A percentile compares a stretch with the other conserved stretches of the same genome.
phyloP scores from a whole-genome alignment of 495 filamentous ascomycete species.

The Lasiosphaeris hirsuta region DNA sequence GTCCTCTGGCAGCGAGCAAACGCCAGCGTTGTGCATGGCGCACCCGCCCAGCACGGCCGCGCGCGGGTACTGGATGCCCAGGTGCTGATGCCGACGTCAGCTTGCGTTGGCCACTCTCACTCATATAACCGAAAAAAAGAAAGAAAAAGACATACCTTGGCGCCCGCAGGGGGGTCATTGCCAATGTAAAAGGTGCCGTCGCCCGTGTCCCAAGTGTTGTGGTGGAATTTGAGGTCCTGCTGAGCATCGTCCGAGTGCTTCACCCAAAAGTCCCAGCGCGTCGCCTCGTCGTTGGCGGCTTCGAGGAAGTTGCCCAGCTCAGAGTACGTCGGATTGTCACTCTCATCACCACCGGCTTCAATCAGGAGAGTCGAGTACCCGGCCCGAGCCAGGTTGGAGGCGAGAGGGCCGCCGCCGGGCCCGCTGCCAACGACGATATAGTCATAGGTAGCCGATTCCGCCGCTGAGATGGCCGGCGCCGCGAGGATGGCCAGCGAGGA shows the following conservation, averaged over 20 bases:
- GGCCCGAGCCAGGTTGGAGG: conserved; percentile 51
- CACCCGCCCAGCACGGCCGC: conserved; percentile 32
- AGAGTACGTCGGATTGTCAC: conserved; percentile 27
- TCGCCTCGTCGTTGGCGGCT: conserved; percentile 27
- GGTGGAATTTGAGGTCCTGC: conserved; percentile 25
- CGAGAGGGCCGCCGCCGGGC: conserved; percentile 56
- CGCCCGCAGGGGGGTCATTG: conserved; percentile 29
- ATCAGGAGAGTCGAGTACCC: conserved; percentile 54
- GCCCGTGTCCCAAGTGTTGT: conserved; percentile 31
- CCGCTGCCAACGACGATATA: conserved; percentile 60
- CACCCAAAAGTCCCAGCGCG: conserved; percentile 41
- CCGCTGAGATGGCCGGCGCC: background rate
- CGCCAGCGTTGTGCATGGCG: conserved; percentile 29
- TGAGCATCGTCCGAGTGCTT: conserved; percentile 34
- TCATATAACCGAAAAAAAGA: too few species aligned
- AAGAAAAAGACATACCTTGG: conserved; percentile 13
- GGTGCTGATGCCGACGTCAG: background rate
- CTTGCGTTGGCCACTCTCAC: too few species aligned
- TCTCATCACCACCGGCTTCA: conserved; percentile 57
- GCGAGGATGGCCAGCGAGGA: background rate
- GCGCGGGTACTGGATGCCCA: conserved; percentile 35
- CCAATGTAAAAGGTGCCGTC: conserved; percentile 33
- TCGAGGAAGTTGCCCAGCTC: conserved; percentile 15
- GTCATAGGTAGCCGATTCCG: conserved; percentile 38
- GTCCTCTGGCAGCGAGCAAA: conserved; percentile 25